Conservation (phyloP, 257 asterid species). For the Solanum lignicaule region DNA sequence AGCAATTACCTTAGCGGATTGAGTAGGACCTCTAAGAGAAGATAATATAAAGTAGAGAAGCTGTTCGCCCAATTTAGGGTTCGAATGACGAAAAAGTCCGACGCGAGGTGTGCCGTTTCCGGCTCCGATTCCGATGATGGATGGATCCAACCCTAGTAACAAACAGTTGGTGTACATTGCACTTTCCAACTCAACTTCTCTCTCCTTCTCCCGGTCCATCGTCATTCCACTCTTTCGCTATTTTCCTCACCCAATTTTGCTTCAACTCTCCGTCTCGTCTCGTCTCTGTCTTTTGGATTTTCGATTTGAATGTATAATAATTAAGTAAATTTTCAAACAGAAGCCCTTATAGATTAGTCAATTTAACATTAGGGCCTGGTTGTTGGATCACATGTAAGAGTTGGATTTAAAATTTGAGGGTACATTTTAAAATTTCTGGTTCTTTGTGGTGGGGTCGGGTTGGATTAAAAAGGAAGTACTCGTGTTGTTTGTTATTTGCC, state of each 20-base stretch:
- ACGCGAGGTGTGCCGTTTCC: slow-evolving; percentile 78
- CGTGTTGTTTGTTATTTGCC: background rate
- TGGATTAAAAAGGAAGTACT: background rate
- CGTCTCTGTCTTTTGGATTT: background rate
- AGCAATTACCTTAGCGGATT: slow-evolving; percentile 67
- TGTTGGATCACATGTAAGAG: slow-evolving; percentile 1
- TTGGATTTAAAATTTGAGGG: background rate
- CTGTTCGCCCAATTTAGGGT: slow-evolving; percentile 98
- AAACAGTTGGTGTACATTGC: slow-evolving; percentile 99
- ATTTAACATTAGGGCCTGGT: background rate
- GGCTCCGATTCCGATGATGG: slow-evolving; percentile 75
- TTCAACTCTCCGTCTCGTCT: slow-evolving; percentile 4
- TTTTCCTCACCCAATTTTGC: background rate
- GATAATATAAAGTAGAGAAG: slow-evolving; percentile 86
- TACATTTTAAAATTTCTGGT: background rate
- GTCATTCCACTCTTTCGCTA: slow-evolving; percentile 41
- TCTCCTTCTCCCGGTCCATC: slow-evolving; percentile 99
- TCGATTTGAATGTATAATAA: background rate
- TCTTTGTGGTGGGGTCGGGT: slow-evolving; percentile 18
- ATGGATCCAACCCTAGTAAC: slow-evolving; percentile 94
- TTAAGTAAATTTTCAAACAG: background rate
- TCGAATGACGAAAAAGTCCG: slow-evolving; percentile 95
- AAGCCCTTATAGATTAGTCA: background rate
- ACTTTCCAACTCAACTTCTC: slow-evolving; percentile 98
- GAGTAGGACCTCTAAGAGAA: slow-evolving; percentile 93